Conservation (phyloP, 139 green algal genomes). For the Tetradesmus lagerheimii region DNA sequence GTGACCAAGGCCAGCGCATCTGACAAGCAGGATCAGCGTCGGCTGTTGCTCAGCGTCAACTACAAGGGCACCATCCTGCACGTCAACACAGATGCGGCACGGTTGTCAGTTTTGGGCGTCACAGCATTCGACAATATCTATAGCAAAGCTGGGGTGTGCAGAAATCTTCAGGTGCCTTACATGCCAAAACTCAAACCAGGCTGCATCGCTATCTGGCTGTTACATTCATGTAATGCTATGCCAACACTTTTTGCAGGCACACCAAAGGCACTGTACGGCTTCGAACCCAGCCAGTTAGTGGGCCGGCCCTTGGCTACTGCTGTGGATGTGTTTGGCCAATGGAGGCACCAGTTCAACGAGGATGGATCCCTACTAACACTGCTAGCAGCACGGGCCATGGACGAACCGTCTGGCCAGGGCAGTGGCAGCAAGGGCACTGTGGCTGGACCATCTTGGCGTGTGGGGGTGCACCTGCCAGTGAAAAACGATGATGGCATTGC, state of each 20-base stretch:
- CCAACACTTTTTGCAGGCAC: background rate
- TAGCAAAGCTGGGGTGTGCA: too few species aligned
- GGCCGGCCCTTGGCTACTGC: background rate
- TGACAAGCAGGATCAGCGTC: background rate
- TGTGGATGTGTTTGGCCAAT: background rate
- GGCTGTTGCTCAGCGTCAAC: slow-evolving; percentile 36
- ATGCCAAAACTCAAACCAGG: too few species aligned
- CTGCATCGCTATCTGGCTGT: too few species aligned
- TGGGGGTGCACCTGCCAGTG: slow-evolving; percentile 21
- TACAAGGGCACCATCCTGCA: slow-evolving; percentile 17
- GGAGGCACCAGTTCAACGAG: background rate
- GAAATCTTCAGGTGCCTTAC: too few species aligned
- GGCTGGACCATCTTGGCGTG: too few species aligned
- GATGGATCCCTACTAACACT: background rate
- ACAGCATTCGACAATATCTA: too few species aligned
- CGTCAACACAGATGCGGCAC: slow-evolving; percentile 12
- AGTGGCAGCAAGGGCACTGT: too few species aligned
- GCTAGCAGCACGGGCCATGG: slow-evolving; percentile 2
- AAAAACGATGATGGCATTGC: background rate
- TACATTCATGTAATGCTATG: too few species aligned
- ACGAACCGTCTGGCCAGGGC: too few species aligned
- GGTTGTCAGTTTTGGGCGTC: too few species aligned
- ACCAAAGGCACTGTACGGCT: background rate
- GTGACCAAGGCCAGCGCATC: slow-evolving; percentile 7
- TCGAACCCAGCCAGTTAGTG: background rate